Evolutionary conservation across 2,329 filamentous ascomycete species (phyloP), one percentile per base, ranked within the genome.

Genomic region (Penicillium digitatum): DNA sequence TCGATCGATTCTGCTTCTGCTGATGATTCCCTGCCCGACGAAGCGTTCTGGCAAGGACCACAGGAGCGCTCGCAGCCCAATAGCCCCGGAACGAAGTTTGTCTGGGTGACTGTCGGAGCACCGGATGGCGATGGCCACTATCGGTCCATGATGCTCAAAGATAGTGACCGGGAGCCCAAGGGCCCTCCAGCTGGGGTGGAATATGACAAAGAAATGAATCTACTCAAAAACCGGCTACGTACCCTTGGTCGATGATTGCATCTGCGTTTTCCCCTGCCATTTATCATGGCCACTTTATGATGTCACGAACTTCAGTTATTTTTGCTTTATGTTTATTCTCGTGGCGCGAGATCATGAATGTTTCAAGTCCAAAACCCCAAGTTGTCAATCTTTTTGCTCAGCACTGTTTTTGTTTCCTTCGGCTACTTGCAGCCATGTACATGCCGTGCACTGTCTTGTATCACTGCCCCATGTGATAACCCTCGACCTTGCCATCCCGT

Each of bases 81-180:
- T 53, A 79, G 67, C 18, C 79, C 82, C 27, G 70, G 67, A 71
- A 78, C 67, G 4, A 80, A 80, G 63, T 76, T 80, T 42, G 77
- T 77, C 52, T 82, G 81, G 77, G 77, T 79, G 24, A 78, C 76
- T 0, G 76, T 79, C 16, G 77, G 77, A 8, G 74, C 76, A 20
- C 74, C 73, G 22, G 76, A 76, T 51, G 77, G 77, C 24, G 77
- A 79, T 66, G 72, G 69, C 2, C 69, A 74, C 26, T 76, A 76
- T 57, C 67, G 70, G n/a, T 74, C 72, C 3, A 59, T 75, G 18
- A 66, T 69, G 22, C 52, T 75, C 16, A 73, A 71, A 49, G 63
- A 65, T 14, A 40, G 49, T 29, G 58, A 62, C 5, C 55, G 48
- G 8, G 58, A 54, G 16, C 52, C 29, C 29, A 69, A 64, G 42